Base-by-base conservation (phyloP, 257 asterid species). In the Nicotiana benthamiana region DNA sequence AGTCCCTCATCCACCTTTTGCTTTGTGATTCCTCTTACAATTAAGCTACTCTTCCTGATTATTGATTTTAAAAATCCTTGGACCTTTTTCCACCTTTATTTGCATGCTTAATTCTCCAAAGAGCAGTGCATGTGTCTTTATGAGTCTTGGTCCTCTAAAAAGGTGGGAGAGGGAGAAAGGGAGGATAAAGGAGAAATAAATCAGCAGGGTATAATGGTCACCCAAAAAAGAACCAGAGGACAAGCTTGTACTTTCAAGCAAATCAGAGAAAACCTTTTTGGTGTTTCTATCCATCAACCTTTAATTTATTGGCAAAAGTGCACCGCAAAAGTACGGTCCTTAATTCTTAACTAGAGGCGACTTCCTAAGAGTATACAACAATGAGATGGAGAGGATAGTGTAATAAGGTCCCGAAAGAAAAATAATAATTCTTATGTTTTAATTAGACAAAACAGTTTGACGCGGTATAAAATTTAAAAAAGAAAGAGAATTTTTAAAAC, bases 11-110 rank as follows among this genome's bases (percentile, higher is more conserved):
- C 48, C 12, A 3, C 36, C 80, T 60, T 77, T 77, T 77, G 24
- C 53, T 61, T 52, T 81, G 27, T 65, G 85, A 83, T 80, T 72
- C 86, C 82, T 78, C 81, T 83, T 77, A 28, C 81, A 54, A 62
- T 6, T 32, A 59, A 74, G 5, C 36, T 64, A 15, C 48, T 40
- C 12, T 24, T 64, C 34, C 10, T 64, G 13, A 26, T 18, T 30
- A 76, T 34, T 27, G 28, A 40, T 40, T 57, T 66, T 30, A 15
- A 27, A 74, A 30, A 34, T 66, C 27, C 43, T 8, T 77, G 43
- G 53, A 57, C 26, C 63, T 75, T 70, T 68, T 48, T 20, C 61
- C 80, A 80, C 83, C 83, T 63, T 83, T 74, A 43, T 62, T 79
- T 86, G 80, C 83, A 83, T 81, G 86, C 80, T 82, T 40, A 40